Percentiles rank a stretch among this genome's conserved stretches.
Conservation (phyloP, 768 basidiomycete genomes). For the Tricholoma matsutake region DNA sequence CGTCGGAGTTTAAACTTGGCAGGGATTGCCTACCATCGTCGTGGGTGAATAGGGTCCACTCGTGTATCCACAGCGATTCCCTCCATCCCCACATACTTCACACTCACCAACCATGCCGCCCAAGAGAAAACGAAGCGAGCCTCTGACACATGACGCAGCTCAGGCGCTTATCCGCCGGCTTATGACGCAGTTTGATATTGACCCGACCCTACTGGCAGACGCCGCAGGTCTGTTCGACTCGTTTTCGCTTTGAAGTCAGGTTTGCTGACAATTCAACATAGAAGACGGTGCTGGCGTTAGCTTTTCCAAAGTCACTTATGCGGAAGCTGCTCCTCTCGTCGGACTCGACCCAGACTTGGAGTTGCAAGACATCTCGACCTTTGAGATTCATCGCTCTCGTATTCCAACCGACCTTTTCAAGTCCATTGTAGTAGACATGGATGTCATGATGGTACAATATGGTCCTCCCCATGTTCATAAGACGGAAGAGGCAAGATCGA, state of each 20-base stretch:
- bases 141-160: not conserved
- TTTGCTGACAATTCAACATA: conserved; percentile 3
- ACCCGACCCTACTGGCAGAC: not conserved
- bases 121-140: not conserved
- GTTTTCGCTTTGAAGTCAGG: not conserved
- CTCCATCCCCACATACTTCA: too few relatives aligned
- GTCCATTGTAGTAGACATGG: conserved; percentile 20
- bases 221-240: conserved; percentile 1
- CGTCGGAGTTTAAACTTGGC: too few relatives aligned
- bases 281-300: conserved; percentile 16
- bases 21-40: too few relatives aligned
- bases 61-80: too few relatives aligned
- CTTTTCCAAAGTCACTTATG: conserved; percentile 19
- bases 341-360: conserved; percentile 11
- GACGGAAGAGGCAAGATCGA: conserved; percentile 20
- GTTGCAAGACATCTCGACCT: conserved; percentile 14
- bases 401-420: conserved; percentile 22
- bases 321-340: conserved; percentile 12
- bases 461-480: conserved; percentile 15
- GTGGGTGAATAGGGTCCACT: too few relatives aligned
- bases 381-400: conserved; percentile 21
- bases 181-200: conserved; percentile 1
- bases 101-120: not conserved
- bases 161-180: not conserved
- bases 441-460: conserved; percentile 20